Evolutionary conservation across 1,284 basidiomycete genomes (phyloP), one percentile per base, ranked within the genome.

Genomic region (Takashimella koratensis): DNA sequence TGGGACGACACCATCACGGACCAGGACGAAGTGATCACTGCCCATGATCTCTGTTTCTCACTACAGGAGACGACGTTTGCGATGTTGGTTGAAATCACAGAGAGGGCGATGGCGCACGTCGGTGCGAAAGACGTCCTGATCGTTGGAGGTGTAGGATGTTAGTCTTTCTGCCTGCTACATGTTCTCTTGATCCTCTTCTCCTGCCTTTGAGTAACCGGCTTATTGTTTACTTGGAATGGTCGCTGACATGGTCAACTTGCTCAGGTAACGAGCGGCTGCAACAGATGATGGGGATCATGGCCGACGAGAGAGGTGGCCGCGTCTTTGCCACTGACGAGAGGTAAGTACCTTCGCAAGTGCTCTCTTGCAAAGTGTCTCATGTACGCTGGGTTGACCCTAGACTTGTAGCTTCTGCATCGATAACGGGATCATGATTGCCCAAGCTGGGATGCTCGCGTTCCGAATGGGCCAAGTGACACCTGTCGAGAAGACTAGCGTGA

Each of bases 351-450:
- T n/a, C n/a, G n/a, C n/a, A n/a, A n/a, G 20, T 19, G 24, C 57
- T 42, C 43, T 23, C 57, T 46, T 49, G 39, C 48, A 5, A 27
- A 49, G 3, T 40, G 4, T 0, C 11, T 19, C 20, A 20, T 25
- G 5, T 19, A 5, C 49, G 11, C 8, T 19, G 47, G 26, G 44
- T 20, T 27, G 41, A 49, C 43, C n/a, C n/a, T n/a, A n/a, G n/a
- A n/a, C n/a, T n/a, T n/a, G n/a, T 63, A 95, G 93, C 52, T 98
- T 96, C 76, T 98, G 95, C 75, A 98, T 99, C 59, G 96, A 99
- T 76, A 99, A 99, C 68, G 96, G 96, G 2, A 95, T 98, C 68
- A 99, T 99, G 96, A 98, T 99, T 53, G 96, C 96, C 1, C 96
- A 99, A 74, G 96, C 96, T 2, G 95, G 95, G 23, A 79, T 99